A percentile compares a stretch with the other conserved stretches of the same genome.
Conservation (phyloP, 345 rosid species). For the Diplotaxis tenuifolia region DNA sequence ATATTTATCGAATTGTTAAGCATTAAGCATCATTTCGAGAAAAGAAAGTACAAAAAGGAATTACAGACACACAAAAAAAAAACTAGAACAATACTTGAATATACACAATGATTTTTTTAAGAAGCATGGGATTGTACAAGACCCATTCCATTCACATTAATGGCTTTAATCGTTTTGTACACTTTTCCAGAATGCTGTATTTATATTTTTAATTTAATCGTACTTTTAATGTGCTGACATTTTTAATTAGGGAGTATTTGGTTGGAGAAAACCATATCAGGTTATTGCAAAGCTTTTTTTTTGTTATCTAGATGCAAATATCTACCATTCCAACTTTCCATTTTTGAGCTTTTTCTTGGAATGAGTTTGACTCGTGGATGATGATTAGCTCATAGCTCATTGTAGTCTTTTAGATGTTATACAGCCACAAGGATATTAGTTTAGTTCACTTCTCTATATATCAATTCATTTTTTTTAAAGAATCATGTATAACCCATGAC, state of each 20-base stretch:
- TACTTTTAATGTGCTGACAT: neutral
- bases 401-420: neutral
- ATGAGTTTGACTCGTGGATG: neutral
- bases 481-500: slow-evolving; percentile 13
- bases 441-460: neutral
- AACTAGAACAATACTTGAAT: neutral
- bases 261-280: neutral
- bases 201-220: neutral
- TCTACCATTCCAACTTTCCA: neutral
- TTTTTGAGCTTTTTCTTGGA: neutral
- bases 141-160: slow-evolving; percentile 21
- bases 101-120: neutral
- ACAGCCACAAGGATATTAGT: neutral
- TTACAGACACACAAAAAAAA: neutral
- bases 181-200: neutral
- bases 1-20: neutral
- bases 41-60: neutral
- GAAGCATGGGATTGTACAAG: slow-evolving; percentile 11
- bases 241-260: neutral
- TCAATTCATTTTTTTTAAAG: neutral
- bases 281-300: neutral
- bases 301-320: neutral
- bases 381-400: neutral
- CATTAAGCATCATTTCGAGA: slow-evolving; percentile 1
- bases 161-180: neutral